These are phyloP conservation scores for Russula compacta DNA, from an alignment of 768 basidiomycete species.

Conservation along the genomic window DNA sequence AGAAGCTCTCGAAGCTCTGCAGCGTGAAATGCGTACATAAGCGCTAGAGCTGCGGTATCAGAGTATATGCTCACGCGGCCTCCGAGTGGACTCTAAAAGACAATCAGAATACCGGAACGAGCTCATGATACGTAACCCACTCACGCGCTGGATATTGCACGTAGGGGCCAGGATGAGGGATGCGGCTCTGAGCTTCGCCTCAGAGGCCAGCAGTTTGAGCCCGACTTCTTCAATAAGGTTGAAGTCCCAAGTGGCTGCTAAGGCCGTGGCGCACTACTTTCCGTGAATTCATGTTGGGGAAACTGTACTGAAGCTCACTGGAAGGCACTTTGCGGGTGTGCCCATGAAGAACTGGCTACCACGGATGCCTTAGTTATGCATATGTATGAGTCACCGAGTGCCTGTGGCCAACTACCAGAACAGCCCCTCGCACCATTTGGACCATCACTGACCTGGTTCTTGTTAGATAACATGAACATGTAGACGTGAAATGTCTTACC, in stretches of 20 bases:
- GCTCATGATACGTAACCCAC: slow-evolving; percentile 12
- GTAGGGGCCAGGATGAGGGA: slow-evolving; percentile 71
- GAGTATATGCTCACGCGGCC: slow-evolving; percentile 41
- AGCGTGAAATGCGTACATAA: neutral
- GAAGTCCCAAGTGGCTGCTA: slow-evolving; percentile 61
- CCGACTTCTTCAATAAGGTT: slow-evolving; percentile 56
- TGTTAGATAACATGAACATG: neutral
- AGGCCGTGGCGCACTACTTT: slow-evolving; percentile 51
- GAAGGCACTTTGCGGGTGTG: slow-evolving; percentile 71
- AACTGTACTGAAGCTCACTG: slow-evolving; percentile 31
- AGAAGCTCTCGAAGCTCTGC: slow-evolving; percentile 69
- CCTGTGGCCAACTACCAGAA: neutral
- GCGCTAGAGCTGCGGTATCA: slow-evolving; percentile 13
- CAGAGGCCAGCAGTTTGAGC: slow-evolving; percentile 53
- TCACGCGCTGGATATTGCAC: slow-evolving; percentile 73
- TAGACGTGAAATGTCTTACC: slow-evolving; percentile 27
- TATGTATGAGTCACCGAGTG: neutral
- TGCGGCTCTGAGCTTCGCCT: slow-evolving; percentile 62
- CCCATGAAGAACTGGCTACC: slow-evolving; percentile 77
- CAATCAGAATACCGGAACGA: neutral
- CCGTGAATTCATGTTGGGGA: neutral
- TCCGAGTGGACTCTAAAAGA: slow-evolving; percentile 52
- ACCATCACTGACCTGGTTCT: slow-evolving; percentile 59
- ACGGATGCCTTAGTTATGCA: slow-evolving; percentile 33
- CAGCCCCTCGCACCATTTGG: slow-evolving; percentile 49